A percentile compares a stretch with the other conserved stretches of the same genome.
phyloP scores from a whole-genome alignment of 2,329 filamentous ascomycete species.

The Hypoxylon sp. region DNA sequence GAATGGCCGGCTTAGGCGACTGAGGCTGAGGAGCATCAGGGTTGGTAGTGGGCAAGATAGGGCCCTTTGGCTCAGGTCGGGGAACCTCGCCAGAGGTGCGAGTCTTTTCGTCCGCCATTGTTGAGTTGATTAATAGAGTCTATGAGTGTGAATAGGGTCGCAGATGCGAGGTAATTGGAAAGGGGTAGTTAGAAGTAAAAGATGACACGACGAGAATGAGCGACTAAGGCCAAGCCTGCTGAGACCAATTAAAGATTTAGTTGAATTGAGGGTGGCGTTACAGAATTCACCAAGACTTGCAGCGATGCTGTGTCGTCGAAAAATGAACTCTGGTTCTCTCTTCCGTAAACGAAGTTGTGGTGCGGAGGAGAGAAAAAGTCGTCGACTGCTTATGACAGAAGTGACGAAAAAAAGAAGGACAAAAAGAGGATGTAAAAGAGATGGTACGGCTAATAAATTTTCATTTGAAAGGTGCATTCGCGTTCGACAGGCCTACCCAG shows the following conservation, averaged over 20 bases:
- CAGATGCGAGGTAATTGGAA: constrained; percentile 29
- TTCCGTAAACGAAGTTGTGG: constrained; percentile 32
- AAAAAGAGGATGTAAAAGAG: constrained; percentile 33
- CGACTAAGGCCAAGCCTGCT: constrained; percentile 51
- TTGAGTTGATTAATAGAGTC: constrained; percentile 50
- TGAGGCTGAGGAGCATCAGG: constrained; percentile 79
- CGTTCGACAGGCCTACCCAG: constrained; percentile 34
- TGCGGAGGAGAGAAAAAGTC: constrained; percentile 31
- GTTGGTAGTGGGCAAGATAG: constrained; percentile 85
- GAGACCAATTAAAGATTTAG: constrained; percentile 47
- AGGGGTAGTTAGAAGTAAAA: constrained; percentile 27
- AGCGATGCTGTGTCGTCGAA: constrained; percentile 17
- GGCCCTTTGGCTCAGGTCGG: constrained; percentile 69
- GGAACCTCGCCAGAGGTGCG: constrained; percentile 84
- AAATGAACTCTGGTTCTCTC: constrained; percentile 38
- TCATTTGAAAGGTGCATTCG: constrained; percentile 36
- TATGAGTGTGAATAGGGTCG: constrained; percentile 34
- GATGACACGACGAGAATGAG: constrained; percentile 45
- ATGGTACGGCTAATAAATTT: constrained; percentile 46
- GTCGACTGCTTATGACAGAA: constrained; percentile 39
- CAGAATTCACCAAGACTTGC: constrained; percentile 20
- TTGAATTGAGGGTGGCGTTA: constrained; percentile 31
- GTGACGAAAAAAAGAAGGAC: constrained; percentile 34
- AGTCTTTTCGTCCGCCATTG: constrained; percentile 84
- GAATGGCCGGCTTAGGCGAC: constrained; percentile 74